Conservation (phyloP, 192 early-diverging fungal species). For the Coemansia sp. region DNA sequence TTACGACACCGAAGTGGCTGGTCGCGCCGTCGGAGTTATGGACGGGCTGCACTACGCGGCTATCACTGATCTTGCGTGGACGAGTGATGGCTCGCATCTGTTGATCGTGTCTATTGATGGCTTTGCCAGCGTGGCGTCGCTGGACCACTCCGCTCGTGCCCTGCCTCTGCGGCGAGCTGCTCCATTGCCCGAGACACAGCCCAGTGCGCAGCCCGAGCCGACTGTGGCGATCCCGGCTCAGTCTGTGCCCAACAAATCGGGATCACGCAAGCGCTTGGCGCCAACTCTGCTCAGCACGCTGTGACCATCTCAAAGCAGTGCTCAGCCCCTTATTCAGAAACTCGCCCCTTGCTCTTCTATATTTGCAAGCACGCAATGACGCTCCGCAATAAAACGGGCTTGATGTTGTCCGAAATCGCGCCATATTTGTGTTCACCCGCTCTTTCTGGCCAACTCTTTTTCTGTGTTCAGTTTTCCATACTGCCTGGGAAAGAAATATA, state of each 20-base stretch:
- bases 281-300: conserved; percentile 44
- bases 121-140: conserved; percentile 75
- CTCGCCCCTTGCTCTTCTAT: too few relatives aligned
- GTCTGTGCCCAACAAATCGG: background rate
- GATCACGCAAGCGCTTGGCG: conserved; percentile 36
- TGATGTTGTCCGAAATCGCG: too few relatives aligned
- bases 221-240: background rate
- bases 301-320: background rate
- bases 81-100: conserved; percentile 68
- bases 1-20: conserved; percentile 77
- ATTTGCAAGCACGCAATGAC: background rate
- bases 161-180: conserved; percentile 8
- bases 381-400: too few relatives aligned
- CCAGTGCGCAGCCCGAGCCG: background rate
- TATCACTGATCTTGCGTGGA: conserved; percentile 88
- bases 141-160: conserved; percentile 54
- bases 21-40: conserved; percentile 66
- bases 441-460: background rate
- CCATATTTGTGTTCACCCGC: too few relatives aligned
- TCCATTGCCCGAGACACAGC: background rate
- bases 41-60: conserved; percentile 85
- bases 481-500: too few relatives aligned
- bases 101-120: conserved; percentile 83
- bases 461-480: background rate
- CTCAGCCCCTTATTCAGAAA: too few relatives aligned